A percentile compares a stretch with the other conserved stretches of the same genome.
phyloP scores from a whole-genome alignment of 2,329 filamentous ascomycete genomes.

The Coniella vitis region DNA sequence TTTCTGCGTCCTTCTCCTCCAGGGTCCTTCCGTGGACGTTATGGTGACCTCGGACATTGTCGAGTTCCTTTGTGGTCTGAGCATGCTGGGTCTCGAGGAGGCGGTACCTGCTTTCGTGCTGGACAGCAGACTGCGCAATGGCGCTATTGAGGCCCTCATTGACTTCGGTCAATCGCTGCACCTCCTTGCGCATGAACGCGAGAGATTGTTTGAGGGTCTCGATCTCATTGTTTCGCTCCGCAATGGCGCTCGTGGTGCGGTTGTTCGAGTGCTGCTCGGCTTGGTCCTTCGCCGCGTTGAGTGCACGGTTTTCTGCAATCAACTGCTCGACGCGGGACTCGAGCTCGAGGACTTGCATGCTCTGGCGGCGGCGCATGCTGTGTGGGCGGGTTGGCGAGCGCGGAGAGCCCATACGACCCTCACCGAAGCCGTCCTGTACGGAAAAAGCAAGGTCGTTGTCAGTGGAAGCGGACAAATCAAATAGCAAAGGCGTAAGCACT shows the following conservation, averaged over 20 bases:
- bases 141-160: constrained; percentile 74
- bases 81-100: constrained; percentile 62
- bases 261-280: constrained; percentile 62
- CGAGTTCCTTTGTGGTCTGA: constrained; percentile 61
- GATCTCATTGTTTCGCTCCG: constrained; percentile 82
- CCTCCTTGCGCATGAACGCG: constrained; percentile 74
- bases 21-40: constrained; percentile 56
- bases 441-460: constrained; percentile 11
- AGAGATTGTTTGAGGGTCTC: constrained; percentile 72
- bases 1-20: constrained; percentile 78
- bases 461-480: constrained; percentile 12
- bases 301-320: constrained; percentile 72
- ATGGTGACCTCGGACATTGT: constrained; percentile 58
- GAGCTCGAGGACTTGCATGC: constrained; percentile 93
- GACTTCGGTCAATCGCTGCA: constrained; percentile 71
- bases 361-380: constrained; percentile 93
- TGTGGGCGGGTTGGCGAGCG: constrained; percentile 89
- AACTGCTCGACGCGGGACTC: constrained; percentile 81
- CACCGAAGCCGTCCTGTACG: constrained; percentile 81
- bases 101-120: constrained; percentile 66
- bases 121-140: constrained; percentile 67
- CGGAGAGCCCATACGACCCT: constrained; percentile 78
- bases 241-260: constrained; percentile 61
- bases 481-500: background rate
- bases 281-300: constrained; percentile 64